Evolutionary conservation across 2,329 filamentous ascomycete species (phyloP).

Genomic region (Chrysosporium keratinophilum): DNA sequence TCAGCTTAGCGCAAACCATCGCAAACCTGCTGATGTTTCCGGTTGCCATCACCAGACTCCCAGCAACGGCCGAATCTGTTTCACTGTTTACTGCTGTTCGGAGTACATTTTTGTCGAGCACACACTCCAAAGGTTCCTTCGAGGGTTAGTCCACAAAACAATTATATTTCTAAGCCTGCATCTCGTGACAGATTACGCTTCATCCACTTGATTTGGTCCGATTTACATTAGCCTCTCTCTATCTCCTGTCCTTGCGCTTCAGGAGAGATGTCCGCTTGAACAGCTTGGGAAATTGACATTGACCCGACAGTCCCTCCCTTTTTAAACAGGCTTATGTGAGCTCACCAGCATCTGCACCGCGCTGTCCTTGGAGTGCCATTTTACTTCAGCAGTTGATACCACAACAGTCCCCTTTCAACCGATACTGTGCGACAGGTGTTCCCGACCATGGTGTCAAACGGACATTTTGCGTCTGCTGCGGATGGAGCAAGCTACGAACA

Average conservation of each 20-base stretch:
- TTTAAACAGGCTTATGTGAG: not conserved
- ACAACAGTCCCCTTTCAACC: not conserved
- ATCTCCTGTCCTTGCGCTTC: not conserved
- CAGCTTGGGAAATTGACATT: not conserved
- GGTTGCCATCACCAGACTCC: not conserved
- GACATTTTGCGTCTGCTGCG: constrained; percentile 37
- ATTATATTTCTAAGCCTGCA: not conserved
- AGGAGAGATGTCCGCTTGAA: not conserved
- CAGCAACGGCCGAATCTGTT: not conserved
- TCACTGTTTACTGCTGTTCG: too few species aligned
- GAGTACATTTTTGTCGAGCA: too few species aligned
- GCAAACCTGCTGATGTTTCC: not conserved
- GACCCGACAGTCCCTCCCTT: not conserved
- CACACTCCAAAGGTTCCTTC: not conserved
- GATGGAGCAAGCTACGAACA: constrained; percentile 56
- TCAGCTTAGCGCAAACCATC: not conserved
- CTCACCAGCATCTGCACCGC: not conserved
- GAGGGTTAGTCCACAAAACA: not conserved
- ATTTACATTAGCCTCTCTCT: not conserved
- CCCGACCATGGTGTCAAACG: constrained; percentile 35
- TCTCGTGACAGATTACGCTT: not conserved
- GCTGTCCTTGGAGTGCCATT: not conserved
- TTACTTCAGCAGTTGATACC: not conserved
- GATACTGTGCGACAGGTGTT: constrained; percentile 18
- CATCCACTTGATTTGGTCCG: not conserved